phyloP scores from a whole-genome alignment of 352 stramenopile species.

The Globisporangium viniferum region DNA sequence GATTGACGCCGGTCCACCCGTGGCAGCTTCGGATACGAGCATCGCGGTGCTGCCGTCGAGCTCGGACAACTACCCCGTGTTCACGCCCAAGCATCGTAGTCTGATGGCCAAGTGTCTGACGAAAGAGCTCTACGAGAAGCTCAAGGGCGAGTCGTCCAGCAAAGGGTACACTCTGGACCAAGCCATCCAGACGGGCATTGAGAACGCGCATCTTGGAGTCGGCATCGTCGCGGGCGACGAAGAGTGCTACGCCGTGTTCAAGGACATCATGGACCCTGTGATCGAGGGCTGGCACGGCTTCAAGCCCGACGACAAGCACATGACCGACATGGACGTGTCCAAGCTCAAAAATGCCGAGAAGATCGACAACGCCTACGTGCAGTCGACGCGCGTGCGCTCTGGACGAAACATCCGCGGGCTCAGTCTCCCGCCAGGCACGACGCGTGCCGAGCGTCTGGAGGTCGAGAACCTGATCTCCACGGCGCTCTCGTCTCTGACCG shows the following conservation, averaged over 20 bases:
- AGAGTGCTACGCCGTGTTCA: constrained; percentile 77
- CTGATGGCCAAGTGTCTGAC: constrained; percentile 83
- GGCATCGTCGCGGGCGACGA: constrained; percentile 82
- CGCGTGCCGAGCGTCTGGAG: constrained; percentile 73
- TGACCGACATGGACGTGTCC: constrained; percentile 75
- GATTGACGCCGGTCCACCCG: constrained; percentile 52
- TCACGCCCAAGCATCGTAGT: constrained; percentile 80
- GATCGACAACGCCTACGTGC: constrained; percentile 80
- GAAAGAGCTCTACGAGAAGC: constrained; percentile 75
- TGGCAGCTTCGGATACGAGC: constrained; percentile 37
- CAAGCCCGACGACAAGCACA: constrained; percentile 72
- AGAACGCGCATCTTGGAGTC: constrained; percentile 75
- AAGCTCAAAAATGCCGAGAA: constrained; percentile 71
- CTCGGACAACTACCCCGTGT: constrained; percentile 72
- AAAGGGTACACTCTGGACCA: constrained; percentile 84
- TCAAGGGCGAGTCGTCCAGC: constrained; percentile 63
- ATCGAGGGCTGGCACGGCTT: constrained; percentile 86
- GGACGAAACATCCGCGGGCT: constrained; percentile 89
- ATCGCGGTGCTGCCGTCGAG: constrained; percentile 57
- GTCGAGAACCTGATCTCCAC: constrained; percentile 84
- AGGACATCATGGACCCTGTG: constrained; percentile 77
- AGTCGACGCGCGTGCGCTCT: constrained; percentile 90
- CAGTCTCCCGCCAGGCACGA: constrained; percentile 84
- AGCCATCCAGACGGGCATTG: constrained; percentile 84
- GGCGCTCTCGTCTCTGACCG: constrained; percentile 63